phyloP scores from a whole-genome alignment of 805 yeast genomes.

The Pichia sporocuriosa region DNA sequence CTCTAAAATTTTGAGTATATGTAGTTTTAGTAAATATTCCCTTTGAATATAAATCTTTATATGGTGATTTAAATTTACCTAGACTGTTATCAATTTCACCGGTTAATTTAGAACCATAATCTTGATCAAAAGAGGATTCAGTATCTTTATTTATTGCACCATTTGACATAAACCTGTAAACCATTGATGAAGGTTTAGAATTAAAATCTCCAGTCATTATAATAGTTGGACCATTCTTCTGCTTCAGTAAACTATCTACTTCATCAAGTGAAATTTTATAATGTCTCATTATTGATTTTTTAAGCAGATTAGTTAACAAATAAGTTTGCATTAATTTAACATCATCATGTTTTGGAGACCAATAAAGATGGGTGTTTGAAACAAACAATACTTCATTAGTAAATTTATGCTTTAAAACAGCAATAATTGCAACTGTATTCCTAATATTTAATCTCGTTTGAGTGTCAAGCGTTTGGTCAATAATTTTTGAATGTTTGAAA shows the following conservation, averaged over 20 bases:
- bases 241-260: constrained; percentile 4
- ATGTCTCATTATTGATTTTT: constrained; percentile 24
- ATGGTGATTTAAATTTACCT: constrained; percentile 24
- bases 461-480: constrained; percentile 31
- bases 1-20: constrained; percentile 42
- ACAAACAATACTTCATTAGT: constrained; percentile 38
- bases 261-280: constrained; percentile 10
- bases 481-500: constrained; percentile 20
- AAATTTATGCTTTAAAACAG: constrained; percentile 38
- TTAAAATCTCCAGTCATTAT: constrained; percentile 54
- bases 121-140: constrained; percentile 14
- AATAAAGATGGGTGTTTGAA: constrained; percentile 56
- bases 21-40: constrained; percentile 32
- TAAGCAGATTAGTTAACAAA: constrained; percentile 32
- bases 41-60: constrained; percentile 20
- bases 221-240: constrained; percentile 25
- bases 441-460: constrained; percentile 34
- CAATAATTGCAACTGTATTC: constrained; percentile 53
- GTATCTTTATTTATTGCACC: constrained; percentile 20
- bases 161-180: constrained; percentile 36
- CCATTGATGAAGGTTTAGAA: constrained; percentile 43
- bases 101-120: constrained; percentile 15
- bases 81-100: constrained; percentile 11
- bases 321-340: constrained; percentile 50
- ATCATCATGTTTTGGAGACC: constrained; percentile 47